Evolutionary conservation across 2,329 filamentous ascomycete genomes (phyloP).

Genomic region (Nothophoma quercina): DNA sequence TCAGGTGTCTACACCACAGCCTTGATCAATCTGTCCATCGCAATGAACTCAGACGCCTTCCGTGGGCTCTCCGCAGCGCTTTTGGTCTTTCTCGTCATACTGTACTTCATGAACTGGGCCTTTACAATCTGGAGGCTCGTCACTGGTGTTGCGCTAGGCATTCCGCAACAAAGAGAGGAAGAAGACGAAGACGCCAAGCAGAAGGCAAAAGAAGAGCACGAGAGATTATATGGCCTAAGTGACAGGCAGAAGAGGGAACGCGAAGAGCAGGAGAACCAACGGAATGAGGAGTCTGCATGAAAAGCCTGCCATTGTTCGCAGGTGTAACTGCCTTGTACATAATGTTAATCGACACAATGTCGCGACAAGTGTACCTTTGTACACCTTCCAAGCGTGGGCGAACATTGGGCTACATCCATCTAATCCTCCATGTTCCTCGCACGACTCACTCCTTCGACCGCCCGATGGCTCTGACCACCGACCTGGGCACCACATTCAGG

Average conservation of each 20-base stretch:
- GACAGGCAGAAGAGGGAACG: neutral
- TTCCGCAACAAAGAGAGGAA: conserved; percentile 26
- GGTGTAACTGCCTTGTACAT: neutral
- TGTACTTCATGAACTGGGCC: conserved; percentile 27
- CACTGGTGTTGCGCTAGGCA: conserved; percentile 21
- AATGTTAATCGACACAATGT: neutral
- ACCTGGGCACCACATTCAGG: conserved; percentile 67
- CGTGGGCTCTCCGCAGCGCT: conserved; percentile 22
- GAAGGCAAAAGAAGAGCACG: conserved; percentile 9
- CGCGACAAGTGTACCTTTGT: neutral
- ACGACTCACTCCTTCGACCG: conserved; percentile 60
- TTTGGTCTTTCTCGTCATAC: conserved; percentile 21
- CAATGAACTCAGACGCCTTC: conserved; percentile 24
- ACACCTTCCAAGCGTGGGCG: no score
- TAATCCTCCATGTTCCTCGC: conserved; percentile 59
- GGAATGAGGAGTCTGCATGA: neutral
- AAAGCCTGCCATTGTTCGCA: neutral
- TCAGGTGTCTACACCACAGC: conserved; percentile 24
- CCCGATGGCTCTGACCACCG: conserved; percentile 62
- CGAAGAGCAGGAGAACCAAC: neutral
- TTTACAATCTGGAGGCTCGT: conserved; percentile 21
- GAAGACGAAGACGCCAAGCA: conserved; percentile 21
- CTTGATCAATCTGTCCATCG: conserved; percentile 24
- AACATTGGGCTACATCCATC: neutral
- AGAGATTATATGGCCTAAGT: neutral